A percentile compares a stretch with the other conserved stretches of the same genome.
Conservation (phyloP, 495 filamentous ascomycete genomes). For the Penicillium waksmanii region DNA sequence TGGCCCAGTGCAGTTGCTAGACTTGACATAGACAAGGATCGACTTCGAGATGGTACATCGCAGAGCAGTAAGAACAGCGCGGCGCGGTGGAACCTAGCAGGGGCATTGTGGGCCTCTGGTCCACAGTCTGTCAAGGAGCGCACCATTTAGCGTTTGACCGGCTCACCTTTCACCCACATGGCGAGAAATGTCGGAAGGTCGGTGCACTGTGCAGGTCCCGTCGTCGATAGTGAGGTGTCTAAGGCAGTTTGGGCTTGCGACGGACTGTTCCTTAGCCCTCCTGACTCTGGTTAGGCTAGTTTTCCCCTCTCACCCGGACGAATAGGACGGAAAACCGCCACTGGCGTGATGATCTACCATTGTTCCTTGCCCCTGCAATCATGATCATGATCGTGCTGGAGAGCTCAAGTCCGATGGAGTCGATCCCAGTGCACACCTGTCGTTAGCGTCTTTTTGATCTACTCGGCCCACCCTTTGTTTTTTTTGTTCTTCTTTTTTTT, state of each 20-base stretch:
- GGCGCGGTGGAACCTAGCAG: conserved; percentile 3
- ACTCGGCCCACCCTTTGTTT: conserved; percentile 5
- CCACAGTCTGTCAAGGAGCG: conserved; percentile 22
- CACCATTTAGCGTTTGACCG: conserved; percentile 17
- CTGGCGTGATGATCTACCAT: conserved; percentile 16
- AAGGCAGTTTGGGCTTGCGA: conserved; percentile 3
- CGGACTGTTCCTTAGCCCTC: conserved; percentile 2
- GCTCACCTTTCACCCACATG: conserved; percentile 28
- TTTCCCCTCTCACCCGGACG: neutral
- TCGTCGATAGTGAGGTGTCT: neutral
- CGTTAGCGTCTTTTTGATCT: conserved; percentile 14
- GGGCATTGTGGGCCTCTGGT: conserved; percentile 2
- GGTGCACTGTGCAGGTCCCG: conserved; percentile 13
- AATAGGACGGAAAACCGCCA: conserved; percentile 12
- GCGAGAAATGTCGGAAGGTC: conserved; percentile 20
- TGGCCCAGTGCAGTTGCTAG: conserved; percentile 13
- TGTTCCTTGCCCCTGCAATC: conserved; percentile 13
- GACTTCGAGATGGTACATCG: neutral
- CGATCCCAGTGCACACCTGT: conserved; percentile 9
- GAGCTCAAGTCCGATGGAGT: conserved; percentile 15
- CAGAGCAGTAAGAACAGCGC: conserved; percentile 4
- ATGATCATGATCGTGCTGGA: conserved; percentile 5
- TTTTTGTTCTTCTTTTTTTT: conserved; percentile 19
- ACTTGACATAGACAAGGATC: conserved; percentile 12
- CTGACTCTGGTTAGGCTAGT: neutral